Evolutionary conservation across 2,329 filamentous ascomycete genomes (phyloP), one percentile per base, ranked within the genome.

Genomic region (Ceratocystis alfenasii): DNA sequence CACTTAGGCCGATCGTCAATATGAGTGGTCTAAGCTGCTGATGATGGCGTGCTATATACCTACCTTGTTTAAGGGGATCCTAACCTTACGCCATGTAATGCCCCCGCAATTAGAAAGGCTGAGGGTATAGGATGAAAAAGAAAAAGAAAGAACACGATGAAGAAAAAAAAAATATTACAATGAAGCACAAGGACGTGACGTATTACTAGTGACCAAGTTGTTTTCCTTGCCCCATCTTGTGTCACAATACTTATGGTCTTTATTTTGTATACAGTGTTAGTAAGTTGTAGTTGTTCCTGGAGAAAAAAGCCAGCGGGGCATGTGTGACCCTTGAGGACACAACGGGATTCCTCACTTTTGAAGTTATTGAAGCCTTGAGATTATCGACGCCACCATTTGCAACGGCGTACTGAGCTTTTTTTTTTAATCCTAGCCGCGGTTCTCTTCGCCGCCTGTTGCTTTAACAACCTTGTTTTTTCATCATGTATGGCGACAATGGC

Each of bases 401-500:
- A 36, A 36, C 8, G 33, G 8, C 33, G 3, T 41, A 41, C 10
- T 20, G 25, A 15, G 48, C 48, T 53, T 53, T 2, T 50, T 1
- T 20, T 33, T 46, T 17, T 22, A 3, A 45, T 46, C 8, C n/a
- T 25, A 36, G 62, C n/a, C 22, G 6, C 22, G 3, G 25, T n/a
- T 15, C 46, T 8, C 22, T n/a, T 44, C 48, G 33, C 7, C 20
- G 22, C 17, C 22, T 15, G 33, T 12, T 41, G 1, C 3, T 41
- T 41, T 5, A 41, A 41, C 36, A 15, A 15, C 15, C 36, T 41
- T 41, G 10, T 41, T 41, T 30, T 17, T 17, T 25, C 45, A 62
- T 10, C 15, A 69, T 69, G 68, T 69, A 69, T 45, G 68, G 68
- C 44, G 68, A 69, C 55, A 67, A 69, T 25, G 68, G 66, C 46